Evolutionary conservation across 352 stramenopile species (phyloP).

Genomic region (Plasmopara viticola): DNA sequence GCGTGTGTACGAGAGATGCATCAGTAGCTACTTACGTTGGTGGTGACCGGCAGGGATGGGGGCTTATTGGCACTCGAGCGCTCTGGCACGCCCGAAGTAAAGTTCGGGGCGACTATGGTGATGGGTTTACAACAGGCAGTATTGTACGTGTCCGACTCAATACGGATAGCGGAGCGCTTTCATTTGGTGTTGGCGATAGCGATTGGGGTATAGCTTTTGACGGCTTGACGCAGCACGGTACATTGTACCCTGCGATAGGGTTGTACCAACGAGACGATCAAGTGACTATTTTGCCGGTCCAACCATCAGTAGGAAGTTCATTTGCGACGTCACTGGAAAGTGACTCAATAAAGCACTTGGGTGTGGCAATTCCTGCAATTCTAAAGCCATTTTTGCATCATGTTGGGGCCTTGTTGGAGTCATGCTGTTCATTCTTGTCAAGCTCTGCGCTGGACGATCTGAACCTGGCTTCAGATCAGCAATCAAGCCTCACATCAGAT

Average conservation of each 20-base stretch:
- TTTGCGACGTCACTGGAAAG: slow-evolving; percentile 21
- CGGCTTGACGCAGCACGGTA: slow-evolving; percentile 82
- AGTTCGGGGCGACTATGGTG: slow-evolving; percentile 82
- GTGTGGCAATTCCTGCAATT: slow-evolving; percentile 53
- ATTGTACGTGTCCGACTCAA: slow-evolving; percentile 78
- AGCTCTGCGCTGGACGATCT: slow-evolving; percentile 22
- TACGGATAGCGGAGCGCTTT: slow-evolving; percentile 80
- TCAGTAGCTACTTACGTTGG: slow-evolving; percentile 85
- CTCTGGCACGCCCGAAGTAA: slow-evolving; percentile 88
- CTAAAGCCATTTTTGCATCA: slow-evolving; percentile 77
- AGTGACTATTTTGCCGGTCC: slow-evolving; percentile 77
- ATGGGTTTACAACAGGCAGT: slow-evolving; percentile 84
- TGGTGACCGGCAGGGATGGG: slow-evolving; percentile 84
- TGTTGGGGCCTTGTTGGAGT: slow-evolving; percentile 46
- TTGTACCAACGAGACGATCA: slow-evolving; percentile 87
- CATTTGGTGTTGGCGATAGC: slow-evolving; percentile 81
- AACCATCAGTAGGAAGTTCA: slow-evolving; percentile 29
- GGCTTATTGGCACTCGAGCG: slow-evolving; percentile 81
- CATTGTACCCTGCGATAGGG: slow-evolving; percentile 80
- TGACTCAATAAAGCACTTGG: slow-evolving; percentile 25
- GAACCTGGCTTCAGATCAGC: slow-evolving; percentile 18
- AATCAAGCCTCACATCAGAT: slow-evolving; percentile 7
- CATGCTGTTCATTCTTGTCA: slow-evolving; percentile 43
- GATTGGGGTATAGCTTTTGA: slow-evolving; percentile 88
- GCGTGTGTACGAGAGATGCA: slow-evolving; percentile 79